Percentiles rank a stretch among this genome's conserved stretches.
Conservation (phyloP, 176 grass and related monocot genomes). For the Carex pumila region DNA sequence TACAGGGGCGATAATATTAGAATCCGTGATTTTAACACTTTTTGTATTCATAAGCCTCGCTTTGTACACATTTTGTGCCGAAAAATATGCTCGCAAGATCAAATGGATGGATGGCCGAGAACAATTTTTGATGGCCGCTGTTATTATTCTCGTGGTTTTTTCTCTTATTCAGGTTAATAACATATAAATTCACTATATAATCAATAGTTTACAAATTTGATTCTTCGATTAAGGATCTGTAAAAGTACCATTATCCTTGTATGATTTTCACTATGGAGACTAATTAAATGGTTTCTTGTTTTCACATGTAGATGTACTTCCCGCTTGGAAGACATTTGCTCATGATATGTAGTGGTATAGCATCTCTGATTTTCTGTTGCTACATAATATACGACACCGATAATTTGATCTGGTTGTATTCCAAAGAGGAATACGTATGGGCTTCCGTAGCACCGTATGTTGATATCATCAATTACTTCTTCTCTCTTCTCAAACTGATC, state of each 20-base stretch:
- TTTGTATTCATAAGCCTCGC: conserved; percentile 76
- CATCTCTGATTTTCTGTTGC: conserved; percentile 56
- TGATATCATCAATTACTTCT: conserved; percentile 67
- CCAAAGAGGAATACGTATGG: conserved; percentile 93
- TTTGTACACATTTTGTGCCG: conserved; percentile 85
- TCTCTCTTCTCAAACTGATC: conserved; percentile 79
- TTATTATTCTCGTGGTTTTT: conserved; percentile 77
- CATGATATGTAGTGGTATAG: conserved; percentile 61
- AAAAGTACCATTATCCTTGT: background rate
- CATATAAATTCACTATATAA: background rate
- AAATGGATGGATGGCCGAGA: conserved; percentile 43
- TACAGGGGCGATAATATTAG: conserved; percentile 61
- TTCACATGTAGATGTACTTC: conserved; percentile 44
- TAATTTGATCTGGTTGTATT: conserved; percentile 86
- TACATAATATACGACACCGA: conserved; percentile 96
- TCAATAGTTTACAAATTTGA: background rate
- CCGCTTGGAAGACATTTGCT: conserved; percentile 52
- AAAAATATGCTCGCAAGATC: conserved; percentile 61
- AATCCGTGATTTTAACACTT: conserved; percentile 63
- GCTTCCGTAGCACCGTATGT: conserved; percentile 72
- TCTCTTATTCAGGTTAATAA: conserved; percentile 58
- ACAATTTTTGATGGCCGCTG: conserved; percentile 54
- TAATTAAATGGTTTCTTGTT: background rate
- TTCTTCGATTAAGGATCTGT: background rate
- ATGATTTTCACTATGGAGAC: background rate